Evolutionary conservation across 1,139 yeast genomes (phyloP).

Genomic region (Scheffersomyces illinoinensis): DNA sequence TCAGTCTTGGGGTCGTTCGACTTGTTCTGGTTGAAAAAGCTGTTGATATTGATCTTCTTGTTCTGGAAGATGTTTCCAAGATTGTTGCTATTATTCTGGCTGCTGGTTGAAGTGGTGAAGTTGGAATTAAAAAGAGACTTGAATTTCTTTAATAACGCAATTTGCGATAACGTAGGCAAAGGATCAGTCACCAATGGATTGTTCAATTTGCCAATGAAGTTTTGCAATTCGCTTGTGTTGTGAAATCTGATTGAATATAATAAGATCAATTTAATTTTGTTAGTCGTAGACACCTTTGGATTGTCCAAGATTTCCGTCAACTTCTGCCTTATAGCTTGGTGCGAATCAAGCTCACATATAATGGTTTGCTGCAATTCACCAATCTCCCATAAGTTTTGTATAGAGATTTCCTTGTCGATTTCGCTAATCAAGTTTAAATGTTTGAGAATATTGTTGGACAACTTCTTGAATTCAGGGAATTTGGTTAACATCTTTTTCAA

Average conservation of each 20-base stretch:
- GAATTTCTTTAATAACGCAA: slow-evolving; percentile 34
- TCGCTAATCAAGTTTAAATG: slow-evolving; percentile 91
- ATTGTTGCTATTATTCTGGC: slow-evolving; percentile 17
- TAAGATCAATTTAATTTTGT: slow-evolving; percentile 56
- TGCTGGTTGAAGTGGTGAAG: slow-evolving; percentile 4
- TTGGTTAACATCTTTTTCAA: slow-evolving; percentile 88
- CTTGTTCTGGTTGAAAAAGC: slow-evolving; percentile 20
- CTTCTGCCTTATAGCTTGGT: slow-evolving; percentile 26
- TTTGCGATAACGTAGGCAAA: slow-evolving; percentile 35
- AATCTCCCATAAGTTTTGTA: slow-evolving; percentile 71
- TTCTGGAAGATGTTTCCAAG: slow-evolving; percentile 28
- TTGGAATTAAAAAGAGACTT: slow-evolving; percentile 20
- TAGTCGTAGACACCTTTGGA: slow-evolving; percentile 23
- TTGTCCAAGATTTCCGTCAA: slow-evolving; percentile 30
- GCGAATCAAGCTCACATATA: slow-evolving; percentile 57
- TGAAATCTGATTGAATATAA: slow-evolving; percentile 70
- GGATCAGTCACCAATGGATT: slow-evolving; percentile 31
- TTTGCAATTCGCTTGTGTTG: slow-evolving; percentile 22
- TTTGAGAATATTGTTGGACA: slow-evolving; percentile 87
- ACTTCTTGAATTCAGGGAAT: slow-evolving; percentile 87
- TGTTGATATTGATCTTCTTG: slow-evolving; percentile 23
- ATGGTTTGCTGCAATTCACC: slow-evolving; percentile 89
- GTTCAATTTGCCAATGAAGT: slow-evolving; percentile 27
- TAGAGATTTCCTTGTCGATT: slow-evolving; percentile 66
- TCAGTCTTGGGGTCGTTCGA: slow-evolving; percentile 32